Evolutionary conservation across 495 filamentous ascomycete genomes (phyloP), one percentile per base, ranked within the genome.

Genomic region (Penicillium longicatenatum): DNA sequence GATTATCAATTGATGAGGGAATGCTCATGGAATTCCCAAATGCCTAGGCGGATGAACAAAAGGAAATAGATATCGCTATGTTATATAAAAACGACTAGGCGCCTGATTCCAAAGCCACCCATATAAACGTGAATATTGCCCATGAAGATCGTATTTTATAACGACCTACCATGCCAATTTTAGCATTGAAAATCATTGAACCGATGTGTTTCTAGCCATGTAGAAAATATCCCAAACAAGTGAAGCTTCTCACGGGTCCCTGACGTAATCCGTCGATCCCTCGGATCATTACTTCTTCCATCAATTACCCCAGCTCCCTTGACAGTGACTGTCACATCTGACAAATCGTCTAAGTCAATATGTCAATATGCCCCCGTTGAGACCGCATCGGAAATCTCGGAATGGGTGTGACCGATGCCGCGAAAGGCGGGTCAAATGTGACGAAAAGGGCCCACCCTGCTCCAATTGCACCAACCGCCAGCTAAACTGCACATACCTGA

Each of bases 381-480:
- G 45, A 48, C 45, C 45, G 16, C 45, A 48, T 16, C 21, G 8
- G 0, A 48, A 48, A 26, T 48, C 45, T 30, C 45, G 45, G 29
- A 48, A 48, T 30, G 45, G 45, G 14, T 48, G 45, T 17, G 45
- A 48, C n/a, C 45, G 24, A n/a, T 48, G 45, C 24, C 45, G 45
- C 21, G 45, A 48, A n/a, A 48, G 45, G 45, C 45, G 45, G 24
- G 45, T 48, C 24, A 48, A 48, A 9, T 80, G 76, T 57, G 75
- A 78, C 55, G 75, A 80, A 63, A 63, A 64, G 58, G 73, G 73
- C n/a, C 75, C 77, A 14, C 76, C 74, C 16, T 79, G 77, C 56
- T 67, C 75, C 42, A 77, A 76, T 60, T 79, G 77, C 59, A 68
- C 65, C 19, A 72, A 70, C 4, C 68, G 77, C 9, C 67, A 77